These are phyloP conservation scores for sunflower (Helianthus annuus) DNA, from an alignment of 129 eudicot genomes.

Conservation along the genomic window HanXRQr2.0-SUNRISE NC_035433.2:1904209-1904708, in stretches of 20 bases:
- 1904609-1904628: constrained; percentile 74
- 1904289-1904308: constrained; percentile 39
- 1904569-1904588: neutral
- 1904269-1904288: constrained; percentile 12
- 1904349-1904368: constrained; percentile 93
- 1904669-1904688: constrained; percentile 67
- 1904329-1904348: constrained; percentile 99
- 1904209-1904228: constrained; percentile 7
- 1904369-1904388: constrained; percentile 48
- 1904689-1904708: constrained; percentile 9
- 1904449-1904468: constrained; percentile 89
- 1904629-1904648: constrained; percentile 92
- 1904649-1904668: constrained; percentile 86
- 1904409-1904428: constrained; percentile 3
- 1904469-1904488: constrained; percentile 77
- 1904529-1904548: neutral
- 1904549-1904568: constrained; percentile 1
- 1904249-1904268: neutral
- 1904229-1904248: neutral
- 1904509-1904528: neutral
- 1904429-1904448: constrained; percentile 44
- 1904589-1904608: constrained; percentile 47
- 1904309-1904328: constrained; percentile 83
- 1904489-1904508: constrained; percentile 47
- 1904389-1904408: constrained; percentile 11